Conservation (phyloP, 2,329 filamentous ascomycete genomes). For the Pseudogymnoascus destructans region DNA sequence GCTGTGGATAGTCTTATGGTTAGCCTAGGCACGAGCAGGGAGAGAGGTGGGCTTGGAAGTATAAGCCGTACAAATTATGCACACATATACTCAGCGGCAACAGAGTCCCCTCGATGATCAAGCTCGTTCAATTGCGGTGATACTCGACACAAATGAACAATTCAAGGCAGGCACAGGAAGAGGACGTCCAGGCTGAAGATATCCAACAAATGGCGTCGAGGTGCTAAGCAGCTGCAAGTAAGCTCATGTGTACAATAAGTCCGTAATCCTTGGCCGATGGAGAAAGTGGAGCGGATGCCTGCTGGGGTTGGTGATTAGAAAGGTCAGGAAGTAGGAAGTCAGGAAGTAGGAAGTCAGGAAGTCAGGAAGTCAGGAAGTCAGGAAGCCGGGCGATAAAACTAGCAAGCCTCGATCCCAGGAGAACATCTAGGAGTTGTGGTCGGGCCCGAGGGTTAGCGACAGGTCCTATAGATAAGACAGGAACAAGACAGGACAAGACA, state of each 20-base stretch:
- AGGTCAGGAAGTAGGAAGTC: neutral
- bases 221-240: constrained; percentile 4
- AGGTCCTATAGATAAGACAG: constrained; percentile 2
- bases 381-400: neutral
- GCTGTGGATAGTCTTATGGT: constrained; percentile 7
- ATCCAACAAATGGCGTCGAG: constrained; percentile 5
- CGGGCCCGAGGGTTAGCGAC: neutral
- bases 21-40: constrained; percentile 3
- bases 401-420: neutral
- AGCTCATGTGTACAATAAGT: constrained; percentile 9
- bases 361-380: neutral
- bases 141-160: neutral
- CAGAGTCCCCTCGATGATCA: neutral
- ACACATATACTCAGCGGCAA: neutral
- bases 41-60: neutral
- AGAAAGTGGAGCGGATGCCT: constrained; percentile 8
- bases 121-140: constrained; percentile 1
- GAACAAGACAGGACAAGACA: neutral
- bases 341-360: neutral
- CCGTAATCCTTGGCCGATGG: constrained; percentile 6
- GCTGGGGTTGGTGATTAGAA: neutral
- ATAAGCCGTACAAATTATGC: constrained; percentile 3
- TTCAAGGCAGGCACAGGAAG: constrained; percentile 2
- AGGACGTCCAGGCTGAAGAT: neutral
- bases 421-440: neutral